phyloP scores from a whole-genome alignment of 768 basidiomycete species.

The Lentinus tigrinus region DNA sequence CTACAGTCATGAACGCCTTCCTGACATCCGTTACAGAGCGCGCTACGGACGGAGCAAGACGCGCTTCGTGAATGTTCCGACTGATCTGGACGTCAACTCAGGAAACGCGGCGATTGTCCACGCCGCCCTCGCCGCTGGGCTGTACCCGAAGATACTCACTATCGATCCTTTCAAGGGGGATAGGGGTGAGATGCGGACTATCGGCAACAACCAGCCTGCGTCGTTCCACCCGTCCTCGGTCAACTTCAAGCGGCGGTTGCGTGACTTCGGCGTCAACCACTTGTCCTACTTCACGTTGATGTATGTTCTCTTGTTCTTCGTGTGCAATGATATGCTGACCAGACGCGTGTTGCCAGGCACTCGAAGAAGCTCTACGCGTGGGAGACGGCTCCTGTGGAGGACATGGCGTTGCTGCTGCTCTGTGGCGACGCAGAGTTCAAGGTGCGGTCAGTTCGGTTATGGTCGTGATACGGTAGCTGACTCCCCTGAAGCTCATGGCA shows the following conservation, averaged over 20 bases:
- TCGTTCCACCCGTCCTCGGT: slow-evolving; percentile 90
- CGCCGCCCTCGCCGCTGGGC: slow-evolving; percentile 79
- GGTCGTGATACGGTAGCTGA: neutral
- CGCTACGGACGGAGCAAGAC: slow-evolving; percentile 73
- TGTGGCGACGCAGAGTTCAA: slow-evolving; percentile 93
- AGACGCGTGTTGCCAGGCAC: slow-evolving; percentile 53
- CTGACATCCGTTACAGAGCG: slow-evolving; percentile 41
- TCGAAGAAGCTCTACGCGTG: slow-evolving; percentile 91
- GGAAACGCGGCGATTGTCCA: slow-evolving; percentile 65
- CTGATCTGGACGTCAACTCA: slow-evolving; percentile 68
- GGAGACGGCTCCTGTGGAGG: slow-evolving; percentile 91
- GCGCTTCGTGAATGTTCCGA: slow-evolving; percentile 74
- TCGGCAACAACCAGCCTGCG: slow-evolving; percentile 76
- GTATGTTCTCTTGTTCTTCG: slow-evolving; percentile 38
- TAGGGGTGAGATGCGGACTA: slow-evolving; percentile 66
- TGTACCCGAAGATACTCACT: slow-evolving; percentile 87
- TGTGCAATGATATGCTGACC: neutral
- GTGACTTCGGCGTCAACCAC: slow-evolving; percentile 73
- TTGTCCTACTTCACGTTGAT: slow-evolving; percentile 87
- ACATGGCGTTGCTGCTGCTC: slow-evolving; percentile 74
- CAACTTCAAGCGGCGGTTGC: slow-evolving; percentile 70
- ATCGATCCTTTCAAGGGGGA: slow-evolving; percentile 60
- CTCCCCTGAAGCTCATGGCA: slow-evolving; percentile 58
- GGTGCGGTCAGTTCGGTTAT: slow-evolving; percentile 36
- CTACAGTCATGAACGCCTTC: neutral